Percentiles rank a stretch among this genome's conserved stretches.
phyloP scores from a whole-genome alignment of 352 stramenopile species.

The Phytophthora nicotianae region DNA sequence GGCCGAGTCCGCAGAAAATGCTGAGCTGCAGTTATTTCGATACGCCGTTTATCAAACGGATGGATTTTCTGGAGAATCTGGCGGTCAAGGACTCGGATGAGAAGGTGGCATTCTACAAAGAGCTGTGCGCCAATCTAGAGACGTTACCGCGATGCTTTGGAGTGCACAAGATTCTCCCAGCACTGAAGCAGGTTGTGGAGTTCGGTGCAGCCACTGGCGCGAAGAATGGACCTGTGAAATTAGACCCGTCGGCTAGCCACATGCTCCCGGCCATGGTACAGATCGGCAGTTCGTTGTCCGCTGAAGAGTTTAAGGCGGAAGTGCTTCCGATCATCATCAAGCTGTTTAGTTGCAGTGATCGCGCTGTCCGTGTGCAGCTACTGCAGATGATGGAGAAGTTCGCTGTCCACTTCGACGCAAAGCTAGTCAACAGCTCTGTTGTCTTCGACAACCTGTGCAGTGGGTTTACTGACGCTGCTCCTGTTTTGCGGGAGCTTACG shows the following conservation, averaged over 20 bases:
- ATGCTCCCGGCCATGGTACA: slow-evolving; percentile 90
- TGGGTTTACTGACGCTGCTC: slow-evolving; percentile 90
- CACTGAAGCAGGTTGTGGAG: slow-evolving; percentile 83
- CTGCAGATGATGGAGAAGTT: slow-evolving; percentile 93
- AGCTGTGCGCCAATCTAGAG: slow-evolving; percentile 76
- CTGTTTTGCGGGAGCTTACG: slow-evolving; percentile 90
- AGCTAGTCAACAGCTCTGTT: slow-evolving; percentile 89
- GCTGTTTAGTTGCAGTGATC: slow-evolving; percentile 92
- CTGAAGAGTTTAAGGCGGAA: slow-evolving; percentile 87
- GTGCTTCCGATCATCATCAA: slow-evolving; percentile 90
- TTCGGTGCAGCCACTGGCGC: slow-evolving; percentile 63
- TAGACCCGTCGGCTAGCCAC: slow-evolving; percentile 86
- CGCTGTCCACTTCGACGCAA: slow-evolving; percentile 87
- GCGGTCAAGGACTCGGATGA: slow-evolving; percentile 93
- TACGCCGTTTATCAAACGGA: slow-evolving; percentile 92
- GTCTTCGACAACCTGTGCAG: slow-evolving; percentile 93
- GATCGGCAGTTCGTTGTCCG: slow-evolving; percentile 75
- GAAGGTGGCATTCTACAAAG: slow-evolving; percentile 95
- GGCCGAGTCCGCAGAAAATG: slow-evolving; percentile 88
- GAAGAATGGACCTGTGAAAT: slow-evolving; percentile 70
- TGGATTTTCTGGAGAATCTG: slow-evolving; percentile 94
- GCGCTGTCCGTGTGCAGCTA: slow-evolving; percentile 88
- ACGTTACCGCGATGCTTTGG: slow-evolving; percentile 74
- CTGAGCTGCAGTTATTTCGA: slow-evolving; percentile 92
- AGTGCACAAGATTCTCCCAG: slow-evolving; percentile 88